phyloP scores from a whole-genome alignment of 352 stramenopile genomes.

The Globisporangium ultimum region DNA sequence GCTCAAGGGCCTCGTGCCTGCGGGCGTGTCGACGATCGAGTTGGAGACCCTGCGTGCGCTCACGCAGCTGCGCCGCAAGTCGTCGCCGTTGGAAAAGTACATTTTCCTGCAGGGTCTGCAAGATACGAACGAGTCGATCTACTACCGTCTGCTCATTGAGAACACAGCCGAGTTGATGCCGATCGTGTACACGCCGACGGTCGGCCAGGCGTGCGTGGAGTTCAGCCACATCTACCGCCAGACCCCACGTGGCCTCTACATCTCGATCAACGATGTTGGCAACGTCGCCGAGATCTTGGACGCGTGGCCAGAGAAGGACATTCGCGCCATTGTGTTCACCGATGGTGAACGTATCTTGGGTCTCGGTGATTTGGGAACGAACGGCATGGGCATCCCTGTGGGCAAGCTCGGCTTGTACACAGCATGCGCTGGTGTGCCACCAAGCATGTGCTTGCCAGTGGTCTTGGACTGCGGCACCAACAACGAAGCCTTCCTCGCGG shows the following conservation, averaged over 20 bases:
- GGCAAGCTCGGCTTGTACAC: conserved; percentile 73
- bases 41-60: background rate
- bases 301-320: conserved; percentile 95
- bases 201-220: conserved; percentile 90
- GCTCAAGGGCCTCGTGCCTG: conserved; percentile 90
- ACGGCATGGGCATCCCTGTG: conserved; percentile 91
- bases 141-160: conserved; percentile 89
- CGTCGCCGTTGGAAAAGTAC: background rate
- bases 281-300: conserved; percentile 89
- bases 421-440: conserved; percentile 91
- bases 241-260: conserved; percentile 91
- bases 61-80: background rate
- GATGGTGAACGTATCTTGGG: conserved; percentile 95
- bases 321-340: conserved; percentile 96
- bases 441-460: conserved; percentile 92
- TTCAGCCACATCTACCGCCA: conserved; percentile 91
- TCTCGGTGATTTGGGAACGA: conserved; percentile 93
- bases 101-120: conserved; percentile 11
- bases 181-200: conserved; percentile 97
- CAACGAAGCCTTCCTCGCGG: conserved; percentile 90
- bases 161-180: conserved; percentile 93
- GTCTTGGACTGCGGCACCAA: conserved; percentile 95
- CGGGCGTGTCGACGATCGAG: conserved; percentile 36
- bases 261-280: conserved; percentile 81
- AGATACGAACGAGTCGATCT: conserved; percentile 89